phyloP scores from a whole-genome alignment of 352 stramenopile genomes.

The Globisporangium paddicum region DNA sequence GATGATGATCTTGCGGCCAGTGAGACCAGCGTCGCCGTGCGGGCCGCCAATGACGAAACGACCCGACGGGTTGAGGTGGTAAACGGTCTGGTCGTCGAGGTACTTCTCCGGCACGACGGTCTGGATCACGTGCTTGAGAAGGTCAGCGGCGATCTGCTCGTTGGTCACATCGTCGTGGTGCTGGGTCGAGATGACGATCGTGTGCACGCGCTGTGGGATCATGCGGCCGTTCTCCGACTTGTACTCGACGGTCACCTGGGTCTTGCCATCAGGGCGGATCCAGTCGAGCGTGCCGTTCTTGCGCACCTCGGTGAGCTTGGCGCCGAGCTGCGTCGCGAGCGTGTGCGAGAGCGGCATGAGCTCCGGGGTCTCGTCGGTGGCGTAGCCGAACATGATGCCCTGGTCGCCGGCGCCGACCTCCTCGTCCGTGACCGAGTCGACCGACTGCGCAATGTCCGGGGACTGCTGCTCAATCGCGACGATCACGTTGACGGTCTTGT shows the following conservation, averaged over 20 bases:
- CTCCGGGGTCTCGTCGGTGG: constrained; percentile 96
- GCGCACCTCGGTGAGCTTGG: constrained; percentile 96
- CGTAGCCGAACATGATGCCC: constrained; percentile 93
- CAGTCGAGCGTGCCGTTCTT: constrained; percentile 98
- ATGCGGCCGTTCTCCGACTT: constrained; percentile 94
- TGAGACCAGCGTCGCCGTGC: constrained; percentile 98
- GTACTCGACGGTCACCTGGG: constrained; percentile 98
- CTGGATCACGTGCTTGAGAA: constrained; percentile 99
- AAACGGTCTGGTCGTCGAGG: constrained; percentile 99
- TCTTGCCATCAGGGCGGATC: constrained; percentile 99
- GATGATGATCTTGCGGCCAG: constrained; percentile 99
- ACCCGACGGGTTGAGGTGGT: constrained; percentile 99
- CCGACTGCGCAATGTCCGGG: constrained; percentile 98
- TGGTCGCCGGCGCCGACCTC: constrained; percentile 99
- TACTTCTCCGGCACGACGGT: constrained; percentile 98
- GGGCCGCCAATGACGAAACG: constrained; percentile 99
- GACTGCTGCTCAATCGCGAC: constrained; percentile 99
- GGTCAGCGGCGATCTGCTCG: constrained; percentile 97
- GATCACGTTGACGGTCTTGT: constrained; percentile 99
- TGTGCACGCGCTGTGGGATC: constrained; percentile 97
- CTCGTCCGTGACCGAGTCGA: constrained; percentile 95
- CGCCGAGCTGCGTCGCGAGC: constrained; percentile 95
- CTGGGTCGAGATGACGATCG: constrained; percentile 99
- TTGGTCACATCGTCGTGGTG: constrained; percentile 98
- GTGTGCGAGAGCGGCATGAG: constrained; percentile 98